A percentile compares a stretch with the other conserved stretches of the same genome.
Conservation (phyloP, 2,329 filamentous ascomycete species). For the Trichophyton verrucosum region DNA sequence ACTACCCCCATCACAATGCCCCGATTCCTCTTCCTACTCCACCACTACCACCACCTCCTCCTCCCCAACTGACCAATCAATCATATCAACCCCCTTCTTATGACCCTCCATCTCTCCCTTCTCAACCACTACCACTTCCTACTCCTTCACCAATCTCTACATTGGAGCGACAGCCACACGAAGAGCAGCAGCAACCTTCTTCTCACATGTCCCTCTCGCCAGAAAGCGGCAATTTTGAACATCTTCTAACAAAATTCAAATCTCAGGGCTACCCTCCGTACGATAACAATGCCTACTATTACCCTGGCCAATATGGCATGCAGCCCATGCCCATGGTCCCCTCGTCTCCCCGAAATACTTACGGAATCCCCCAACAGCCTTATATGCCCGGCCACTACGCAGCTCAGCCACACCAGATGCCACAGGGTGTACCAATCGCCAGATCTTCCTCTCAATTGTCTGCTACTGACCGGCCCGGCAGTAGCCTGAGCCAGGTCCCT, state of each 20-base stretch:
- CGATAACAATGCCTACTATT: constrained; percentile 33
- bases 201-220: constrained; percentile 51
- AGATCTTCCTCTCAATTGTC: constrained; percentile 71
- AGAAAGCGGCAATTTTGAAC: constrained; percentile 58
- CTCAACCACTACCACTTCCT: not conserved
- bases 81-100: not conserved
- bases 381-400: constrained; percentile 44
- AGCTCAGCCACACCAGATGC: constrained; percentile 34
- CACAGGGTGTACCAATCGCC: constrained; percentile 60
- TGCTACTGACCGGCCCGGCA: constrained; percentile 51
- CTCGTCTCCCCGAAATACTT: constrained; percentile 35
- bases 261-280: constrained; percentile 49
- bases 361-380: constrained; percentile 38
- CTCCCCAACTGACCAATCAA: constrained; percentile 7
- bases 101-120: constrained; percentile 5
- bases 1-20: constrained; percentile 12
- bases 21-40: constrained; percentile 4
- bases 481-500: constrained; percentile 48
- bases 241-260: constrained; percentile 54
- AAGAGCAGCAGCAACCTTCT: constrained; percentile 3
- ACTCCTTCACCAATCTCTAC: constrained; percentile 14
- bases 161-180: not conserved
- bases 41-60: constrained; percentile 11
- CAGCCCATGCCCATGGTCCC: constrained; percentile 26
- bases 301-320: constrained; percentile 29